Percentiles rank a stretch among this genome's conserved stretches.
Conservation (phyloP, 768 basidiomycete genomes). For the Tephrocybe rancida region DNA sequence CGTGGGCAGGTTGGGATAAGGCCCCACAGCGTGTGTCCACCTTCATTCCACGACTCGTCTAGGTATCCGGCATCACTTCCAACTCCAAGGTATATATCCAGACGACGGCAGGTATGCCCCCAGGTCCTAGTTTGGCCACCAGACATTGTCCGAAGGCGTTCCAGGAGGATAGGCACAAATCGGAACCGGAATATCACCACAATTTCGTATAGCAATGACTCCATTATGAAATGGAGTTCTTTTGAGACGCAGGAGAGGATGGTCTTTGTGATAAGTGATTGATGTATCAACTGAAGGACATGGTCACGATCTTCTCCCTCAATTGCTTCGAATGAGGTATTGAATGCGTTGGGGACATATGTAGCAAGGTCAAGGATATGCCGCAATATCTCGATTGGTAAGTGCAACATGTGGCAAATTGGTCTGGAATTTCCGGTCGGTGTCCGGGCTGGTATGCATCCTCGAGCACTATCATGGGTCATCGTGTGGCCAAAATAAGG, state of each 20-base stretch:
- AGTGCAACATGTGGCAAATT: background rate
- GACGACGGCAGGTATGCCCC: background rate
- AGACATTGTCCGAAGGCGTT: background rate
- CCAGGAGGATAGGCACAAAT: background rate
- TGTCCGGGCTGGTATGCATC: too few relatives aligned
- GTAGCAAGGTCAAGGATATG: background rate
- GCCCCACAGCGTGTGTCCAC: background rate
- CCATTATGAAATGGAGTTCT: background rate
- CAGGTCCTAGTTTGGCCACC: background rate
- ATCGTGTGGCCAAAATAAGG: too few relatives aligned
- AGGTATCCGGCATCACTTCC: background rate
- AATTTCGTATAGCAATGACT: background rate
- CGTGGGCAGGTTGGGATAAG: background rate
- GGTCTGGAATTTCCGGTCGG: too few relatives aligned
- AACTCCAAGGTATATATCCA: background rate
- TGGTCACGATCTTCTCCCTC: background rate
- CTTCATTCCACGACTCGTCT: background rate
- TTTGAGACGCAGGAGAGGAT: background rate
- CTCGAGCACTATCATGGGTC: too few relatives aligned
- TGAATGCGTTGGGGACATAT: background rate
- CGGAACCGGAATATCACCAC: background rate
- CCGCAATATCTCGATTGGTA: background rate
- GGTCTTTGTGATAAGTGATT: background rate
- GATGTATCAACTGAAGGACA: background rate
- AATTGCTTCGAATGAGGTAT: background rate